phyloP scores from a whole-genome alignment of 2,329 filamentous ascomycete genomes.

The Ophiocordyceps sinensis region DNA sequence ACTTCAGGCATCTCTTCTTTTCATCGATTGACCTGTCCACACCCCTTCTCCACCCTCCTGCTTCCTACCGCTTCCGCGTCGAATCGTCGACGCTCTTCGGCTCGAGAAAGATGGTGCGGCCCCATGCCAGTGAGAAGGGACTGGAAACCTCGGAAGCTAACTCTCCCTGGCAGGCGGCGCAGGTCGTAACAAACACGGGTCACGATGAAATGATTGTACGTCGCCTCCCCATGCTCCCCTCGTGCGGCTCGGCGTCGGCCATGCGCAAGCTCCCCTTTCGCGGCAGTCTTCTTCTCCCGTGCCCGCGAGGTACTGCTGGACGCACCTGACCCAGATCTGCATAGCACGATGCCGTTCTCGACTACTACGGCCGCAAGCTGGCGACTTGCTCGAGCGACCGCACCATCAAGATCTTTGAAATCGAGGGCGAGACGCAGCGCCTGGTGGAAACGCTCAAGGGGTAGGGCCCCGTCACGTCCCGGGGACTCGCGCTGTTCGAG shows the following conservation, averaged over 20 bases:
- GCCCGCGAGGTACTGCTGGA: background rate
- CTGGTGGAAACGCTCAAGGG: conserved; percentile 89
- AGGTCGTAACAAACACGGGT: conserved; percentile 30
- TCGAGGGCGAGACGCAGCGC: conserved; percentile 83
- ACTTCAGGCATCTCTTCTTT: background rate
- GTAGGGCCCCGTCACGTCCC: conserved; percentile 24
- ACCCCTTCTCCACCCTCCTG: background rate
- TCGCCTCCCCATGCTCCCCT: conserved; percentile 10
- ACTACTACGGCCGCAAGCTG: conserved; percentile 93
- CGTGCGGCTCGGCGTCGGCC: background rate
- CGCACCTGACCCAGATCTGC: background rate
- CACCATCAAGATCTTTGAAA: conserved; percentile 98
- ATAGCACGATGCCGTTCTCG: conserved; percentile 92
- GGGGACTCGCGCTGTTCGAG: background rate
- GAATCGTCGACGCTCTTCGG: background rate
- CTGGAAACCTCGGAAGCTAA: conserved; percentile 11
- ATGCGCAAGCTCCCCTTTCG: no score
- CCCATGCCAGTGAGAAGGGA: background rate
- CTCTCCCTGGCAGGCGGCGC: conserved; percentile 20
- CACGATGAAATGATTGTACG: conserved; percentile 99
- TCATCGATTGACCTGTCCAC: background rate
- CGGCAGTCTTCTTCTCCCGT: no score
- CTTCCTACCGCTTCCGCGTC: background rate
- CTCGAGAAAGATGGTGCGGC: background rate
- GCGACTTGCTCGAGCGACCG: conserved; percentile 97